Conservation (phyloP, 139 green algal genomes). For the Medakamo hakoo region DNA sequence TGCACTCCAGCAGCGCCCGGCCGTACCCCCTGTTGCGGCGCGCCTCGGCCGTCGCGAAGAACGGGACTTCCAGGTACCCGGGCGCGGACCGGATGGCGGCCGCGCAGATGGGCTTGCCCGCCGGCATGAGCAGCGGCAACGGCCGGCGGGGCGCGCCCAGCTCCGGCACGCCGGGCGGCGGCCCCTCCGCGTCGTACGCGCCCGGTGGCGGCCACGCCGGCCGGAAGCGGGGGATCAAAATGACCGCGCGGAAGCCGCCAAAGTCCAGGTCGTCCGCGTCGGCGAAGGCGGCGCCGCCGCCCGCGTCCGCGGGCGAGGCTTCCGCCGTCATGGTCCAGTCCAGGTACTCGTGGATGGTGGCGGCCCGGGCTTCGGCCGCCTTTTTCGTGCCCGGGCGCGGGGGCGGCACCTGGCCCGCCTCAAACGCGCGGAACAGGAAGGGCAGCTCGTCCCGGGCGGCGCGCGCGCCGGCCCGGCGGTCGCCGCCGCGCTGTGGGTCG, state of each 20-base stretch:
- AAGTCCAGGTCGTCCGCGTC: constrained; percentile 42
- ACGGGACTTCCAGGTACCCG: constrained; percentile 75
- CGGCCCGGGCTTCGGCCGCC: constrained; percentile 37
- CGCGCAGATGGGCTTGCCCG: constrained; percentile 57
- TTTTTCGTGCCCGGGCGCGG: constrained; percentile 34
- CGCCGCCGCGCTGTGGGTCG: constrained; percentile 12
- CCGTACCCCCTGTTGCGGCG: constrained; percentile 54
- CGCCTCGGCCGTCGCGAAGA: constrained; percentile 65
- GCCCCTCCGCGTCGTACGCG: constrained; percentile 21
- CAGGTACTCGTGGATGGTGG: constrained; percentile 91
- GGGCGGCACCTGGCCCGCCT: constrained; percentile 55
- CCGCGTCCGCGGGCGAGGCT: not conserved
- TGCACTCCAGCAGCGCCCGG: constrained; percentile 64
- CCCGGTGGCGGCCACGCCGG: constrained; percentile 53
- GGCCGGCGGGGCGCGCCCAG: constrained; percentile 36
- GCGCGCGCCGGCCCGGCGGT: constrained; percentile 10
- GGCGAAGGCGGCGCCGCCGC: not conserved
- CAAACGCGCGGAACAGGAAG: constrained; percentile 86
- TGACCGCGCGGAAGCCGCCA: constrained; percentile 63
- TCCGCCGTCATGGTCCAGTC: constrained; percentile 79
- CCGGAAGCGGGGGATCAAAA: constrained; percentile 50
- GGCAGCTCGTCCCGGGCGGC: constrained; percentile 42
- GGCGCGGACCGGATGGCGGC: constrained; percentile 65
- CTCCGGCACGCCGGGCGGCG: constrained; percentile 8
- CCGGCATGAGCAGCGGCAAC: constrained; percentile 11